These are phyloP conservation scores for Suillus americanus DNA, from an alignment of 768 basidiomycete genomes.

Conservation along the genomic window DNA sequence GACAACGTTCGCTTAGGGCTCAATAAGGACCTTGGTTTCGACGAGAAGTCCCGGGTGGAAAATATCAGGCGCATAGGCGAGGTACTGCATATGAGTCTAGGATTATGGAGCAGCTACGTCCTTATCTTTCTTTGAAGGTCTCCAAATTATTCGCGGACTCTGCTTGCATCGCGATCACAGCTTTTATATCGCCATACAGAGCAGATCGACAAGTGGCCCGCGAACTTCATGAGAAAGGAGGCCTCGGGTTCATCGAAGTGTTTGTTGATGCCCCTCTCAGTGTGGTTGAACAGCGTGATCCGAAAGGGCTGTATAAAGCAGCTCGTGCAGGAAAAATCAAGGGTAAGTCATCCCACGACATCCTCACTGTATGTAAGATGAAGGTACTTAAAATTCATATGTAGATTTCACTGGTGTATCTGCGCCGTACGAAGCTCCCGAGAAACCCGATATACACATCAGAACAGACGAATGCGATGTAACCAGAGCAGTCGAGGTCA, in stretches of 20 bases:
- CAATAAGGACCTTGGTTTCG: conserved; percentile 95
- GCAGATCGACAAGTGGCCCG: conserved; percentile 84
- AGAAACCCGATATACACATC: conserved; percentile 86
- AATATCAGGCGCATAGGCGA: conserved; percentile 98
- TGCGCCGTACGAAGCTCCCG: conserved; percentile 92
- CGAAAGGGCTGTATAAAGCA: conserved; percentile 97
- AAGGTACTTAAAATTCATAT: conserved; percentile 10
- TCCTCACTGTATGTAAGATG: not conserved
- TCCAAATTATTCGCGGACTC: conserved; percentile 92
- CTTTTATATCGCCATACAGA: conserved; percentile 98
- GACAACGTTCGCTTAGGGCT: conserved; percentile 95
- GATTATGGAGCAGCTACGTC: conserved; percentile 1
- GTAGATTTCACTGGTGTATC: conserved; percentile 97
- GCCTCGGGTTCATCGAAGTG: conserved; percentile 88
- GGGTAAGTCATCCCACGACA: conserved; percentile 47
- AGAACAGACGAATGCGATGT: conserved; percentile 82
- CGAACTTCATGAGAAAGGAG: conserved; percentile 70
- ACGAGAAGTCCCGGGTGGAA: conserved; percentile 87
- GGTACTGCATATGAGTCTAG: conserved; percentile 42
- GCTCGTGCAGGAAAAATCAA: conserved; percentile 94
- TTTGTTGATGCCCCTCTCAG: conserved; percentile 90
- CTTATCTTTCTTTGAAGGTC: conserved; percentile 54
- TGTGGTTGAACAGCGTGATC: conserved; percentile 90
- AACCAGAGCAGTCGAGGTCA: conserved; percentile 70
- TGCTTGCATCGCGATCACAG: conserved; percentile 83